Conservation (phyloP, 73 alveolate species). For the Chromera velia region DNA sequence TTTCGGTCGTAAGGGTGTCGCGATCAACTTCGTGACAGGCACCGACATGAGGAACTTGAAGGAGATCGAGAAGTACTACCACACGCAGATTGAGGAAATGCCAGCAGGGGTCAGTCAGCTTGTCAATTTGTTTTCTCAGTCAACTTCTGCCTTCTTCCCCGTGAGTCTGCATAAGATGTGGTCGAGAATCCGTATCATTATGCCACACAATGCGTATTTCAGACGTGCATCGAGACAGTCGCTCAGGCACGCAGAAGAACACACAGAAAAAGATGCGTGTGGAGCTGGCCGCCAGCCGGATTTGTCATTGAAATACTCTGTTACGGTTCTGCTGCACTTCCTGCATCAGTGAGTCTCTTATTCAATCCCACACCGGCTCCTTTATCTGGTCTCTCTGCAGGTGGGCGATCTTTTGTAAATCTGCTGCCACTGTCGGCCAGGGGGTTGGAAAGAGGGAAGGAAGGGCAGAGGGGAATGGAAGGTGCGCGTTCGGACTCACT, state of each 20-base stretch:
- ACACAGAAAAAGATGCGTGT: not conserved
- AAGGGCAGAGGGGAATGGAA: not conserved
- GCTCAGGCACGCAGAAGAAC: not conserved
- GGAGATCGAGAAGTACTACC: constrained; percentile 84
- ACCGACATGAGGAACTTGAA: constrained; percentile 76
- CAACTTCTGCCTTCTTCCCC: too few species aligned
- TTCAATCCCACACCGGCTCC: too few species aligned
- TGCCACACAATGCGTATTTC: too few species aligned
- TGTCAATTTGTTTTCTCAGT: too few species aligned
- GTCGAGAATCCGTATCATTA: too few species aligned
- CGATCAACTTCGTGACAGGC: constrained; percentile 80
- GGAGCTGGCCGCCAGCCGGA: too few species aligned
- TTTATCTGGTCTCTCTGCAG: not conserved
- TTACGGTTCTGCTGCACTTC: not conserved
- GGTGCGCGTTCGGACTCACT: not conserved
- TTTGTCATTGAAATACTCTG: too few species aligned
- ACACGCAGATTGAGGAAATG: constrained; percentile 87
- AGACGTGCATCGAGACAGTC: too few species aligned
- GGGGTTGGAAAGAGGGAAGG: not conserved
- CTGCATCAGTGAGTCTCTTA: not conserved
- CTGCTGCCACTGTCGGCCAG: not conserved
- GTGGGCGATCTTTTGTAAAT: not conserved
- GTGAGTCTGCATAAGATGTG: too few species aligned
- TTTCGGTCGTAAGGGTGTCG: constrained; percentile 73
- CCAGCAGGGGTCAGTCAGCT: constrained; percentile 72